Percentiles rank a stretch among this genome's conserved stretches.
Conservation (phyloP, 805 yeast species). For the Metschnikowia colocasiae region DNA sequence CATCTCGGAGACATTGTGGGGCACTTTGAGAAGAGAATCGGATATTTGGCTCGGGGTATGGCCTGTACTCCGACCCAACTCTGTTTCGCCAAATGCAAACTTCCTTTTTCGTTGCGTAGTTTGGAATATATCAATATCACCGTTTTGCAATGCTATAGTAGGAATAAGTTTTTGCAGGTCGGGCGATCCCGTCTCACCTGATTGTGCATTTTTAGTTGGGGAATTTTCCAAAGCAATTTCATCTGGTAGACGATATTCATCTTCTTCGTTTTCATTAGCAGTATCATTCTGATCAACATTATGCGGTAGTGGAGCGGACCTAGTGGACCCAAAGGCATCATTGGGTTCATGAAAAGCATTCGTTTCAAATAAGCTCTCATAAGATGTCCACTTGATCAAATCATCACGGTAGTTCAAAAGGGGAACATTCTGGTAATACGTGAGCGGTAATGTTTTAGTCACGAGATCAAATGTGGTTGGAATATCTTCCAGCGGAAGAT, state of each 20-base stretch:
- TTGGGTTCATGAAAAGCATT: background rate
- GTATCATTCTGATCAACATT: background rate
- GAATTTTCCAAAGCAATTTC: background rate
- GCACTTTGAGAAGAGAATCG: conserved; percentile 7
- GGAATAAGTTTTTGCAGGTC: background rate
- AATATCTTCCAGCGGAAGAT: conserved; percentile 9
- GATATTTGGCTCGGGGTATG: conserved; percentile 10
- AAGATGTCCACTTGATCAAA: conserved; percentile 21
- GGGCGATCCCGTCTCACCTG: background rate
- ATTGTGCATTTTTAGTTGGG: background rate
- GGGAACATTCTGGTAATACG: conserved; percentile 14
- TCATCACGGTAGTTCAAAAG: conserved; percentile 21
- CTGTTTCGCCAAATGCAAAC: background rate
- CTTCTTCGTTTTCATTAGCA: background rate
- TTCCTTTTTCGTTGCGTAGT: conserved; percentile 11
- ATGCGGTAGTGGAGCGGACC: background rate
- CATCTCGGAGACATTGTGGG: conserved; percentile 21
- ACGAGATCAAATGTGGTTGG: conserved; percentile 31
- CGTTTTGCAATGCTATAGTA: background rate
- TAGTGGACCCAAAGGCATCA: background rate
- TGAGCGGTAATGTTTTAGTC: conserved; percentile 20
- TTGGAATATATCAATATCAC: conserved; percentile 12
- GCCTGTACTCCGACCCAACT: background rate
- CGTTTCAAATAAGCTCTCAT: conserved; percentile 17
- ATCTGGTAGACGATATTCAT: background rate